Base-by-base conservation (phyloP, 2,329 filamentous ascomycete species). In the Phoma sp. region DNA sequence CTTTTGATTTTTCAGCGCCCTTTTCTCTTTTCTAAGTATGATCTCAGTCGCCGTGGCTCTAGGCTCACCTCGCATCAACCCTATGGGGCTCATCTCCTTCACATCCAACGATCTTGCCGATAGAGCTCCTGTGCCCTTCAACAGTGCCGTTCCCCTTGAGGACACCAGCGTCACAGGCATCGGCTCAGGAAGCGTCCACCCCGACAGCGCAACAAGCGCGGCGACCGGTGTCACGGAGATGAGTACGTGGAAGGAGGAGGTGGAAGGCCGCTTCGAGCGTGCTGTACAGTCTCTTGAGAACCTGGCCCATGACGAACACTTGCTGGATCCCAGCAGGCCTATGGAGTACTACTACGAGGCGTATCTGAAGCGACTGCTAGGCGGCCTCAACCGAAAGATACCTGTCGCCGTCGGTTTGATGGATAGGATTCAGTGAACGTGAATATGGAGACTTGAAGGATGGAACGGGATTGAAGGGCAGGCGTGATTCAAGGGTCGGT, bases 191-290 rank as follows among this genome's bases (percentile, higher is more conserved):
- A 52, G 53, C 39, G 26, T 40, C 23, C 53, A 54, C 42, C 52
- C 42, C 17, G 45, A 56, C 33, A 53, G 52, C 20, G 21, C 57
- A 51, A 67, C 56, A 20, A 52, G 60, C 33, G 61, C 59, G 38
- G 65, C 33, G 11, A 59, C 66, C 12, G 69, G 67, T 7, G 71
- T 74, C 33, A 65, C 62, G 2, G 71, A 74, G 57, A 67, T 68
- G 59, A 70, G 57, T 47, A 72, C 67, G 21, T 74, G 71, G 71
- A 66, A 63, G 17, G 69, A 70, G 17, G 68, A 73, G n/a, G 49
- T 72, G 1, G 66, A 70, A 42, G 65, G 67, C 2, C 28, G 43
- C 7, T 42, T 71, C 20, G 68, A 71, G 32, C 60, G 62, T 11
- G 53, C 58, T 4, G 42, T 67, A 20, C 26, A 60, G 50, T 58